Conservation (phyloP, 768 basidiomycete genomes). For the Filobasidium floriforme region DNA sequence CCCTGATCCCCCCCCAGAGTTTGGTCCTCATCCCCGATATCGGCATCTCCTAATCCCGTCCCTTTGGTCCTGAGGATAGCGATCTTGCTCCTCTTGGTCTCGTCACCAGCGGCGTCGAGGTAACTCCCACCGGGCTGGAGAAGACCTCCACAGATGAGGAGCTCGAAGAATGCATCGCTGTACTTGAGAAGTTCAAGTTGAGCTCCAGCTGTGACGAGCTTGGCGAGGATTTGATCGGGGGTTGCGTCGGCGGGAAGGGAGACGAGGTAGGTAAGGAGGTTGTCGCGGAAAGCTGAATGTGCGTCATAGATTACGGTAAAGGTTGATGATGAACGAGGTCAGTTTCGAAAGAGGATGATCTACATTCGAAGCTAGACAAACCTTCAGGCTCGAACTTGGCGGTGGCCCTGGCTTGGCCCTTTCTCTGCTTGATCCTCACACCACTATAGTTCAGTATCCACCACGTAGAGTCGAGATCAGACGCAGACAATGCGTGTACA, state of each 20-base stretch:
- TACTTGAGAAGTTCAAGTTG: constrained; percentile 95
- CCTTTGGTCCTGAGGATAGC: constrained; percentile 40
- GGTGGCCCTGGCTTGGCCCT: constrained; percentile 41
- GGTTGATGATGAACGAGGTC: not conserved
- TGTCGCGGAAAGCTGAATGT: constrained; percentile 39
- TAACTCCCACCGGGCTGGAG: constrained; percentile 92
- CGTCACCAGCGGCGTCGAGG: constrained; percentile 66
- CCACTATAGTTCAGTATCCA: constrained; percentile 18
- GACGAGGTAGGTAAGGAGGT: constrained; percentile 40
- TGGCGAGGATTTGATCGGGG: constrained; percentile 36
- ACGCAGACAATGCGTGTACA: not conserved
- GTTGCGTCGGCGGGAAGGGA: constrained; percentile 37
- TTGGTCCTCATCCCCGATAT: constrained; percentile 55
- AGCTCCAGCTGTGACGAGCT: constrained; percentile 78
- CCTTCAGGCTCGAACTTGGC: constrained; percentile 45
- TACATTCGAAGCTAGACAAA: constrained; percentile 22
- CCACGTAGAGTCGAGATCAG: not conserved
- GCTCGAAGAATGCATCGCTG: constrained; percentile 91
- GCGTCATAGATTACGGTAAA: not conserved
- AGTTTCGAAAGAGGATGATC: not conserved
- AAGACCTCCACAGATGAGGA: constrained; percentile 88
- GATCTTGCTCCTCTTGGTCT: constrained; percentile 68
- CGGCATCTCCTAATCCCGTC: constrained; percentile 21
- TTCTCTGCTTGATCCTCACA: constrained; percentile 44
- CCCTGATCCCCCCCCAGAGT: constrained; percentile 39